Percentiles rank a stretch among this genome's conserved stretches.
Conservation (phyloP, 108 stramenopile species). For the Cyclostephanos tholiformis region DNA sequence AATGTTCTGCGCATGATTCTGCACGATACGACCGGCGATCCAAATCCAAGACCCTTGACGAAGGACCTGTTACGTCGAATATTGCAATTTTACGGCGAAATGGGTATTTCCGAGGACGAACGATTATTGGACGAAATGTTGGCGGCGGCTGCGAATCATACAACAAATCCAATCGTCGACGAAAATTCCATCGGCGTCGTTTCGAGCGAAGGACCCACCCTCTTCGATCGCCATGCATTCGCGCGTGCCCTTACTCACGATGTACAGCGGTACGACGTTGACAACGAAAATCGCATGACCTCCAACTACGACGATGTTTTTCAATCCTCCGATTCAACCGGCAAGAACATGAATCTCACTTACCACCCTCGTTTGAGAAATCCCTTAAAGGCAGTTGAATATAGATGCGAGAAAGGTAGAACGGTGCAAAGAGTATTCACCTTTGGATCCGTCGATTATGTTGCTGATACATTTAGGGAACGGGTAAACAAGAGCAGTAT, state of each 20-base stretch:
- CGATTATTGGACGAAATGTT: constrained; percentile 60
- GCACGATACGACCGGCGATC: constrained; percentile 49
- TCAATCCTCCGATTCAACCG: constrained; percentile 38
- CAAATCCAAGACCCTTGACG: constrained; percentile 32
- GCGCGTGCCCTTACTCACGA: constrained; percentile 45
- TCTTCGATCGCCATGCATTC: constrained; percentile 38
- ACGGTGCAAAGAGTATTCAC: constrained; percentile 32
- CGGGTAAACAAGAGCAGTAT: constrained; percentile 6
- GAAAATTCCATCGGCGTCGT: not conserved
- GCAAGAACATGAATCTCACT: not conserved
- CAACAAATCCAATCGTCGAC: not conserved
- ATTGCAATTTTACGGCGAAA: constrained; percentile 61
- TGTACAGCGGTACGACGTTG: constrained; percentile 40
- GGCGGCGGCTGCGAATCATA: constrained; percentile 16
- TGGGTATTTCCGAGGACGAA: constrained; percentile 50
- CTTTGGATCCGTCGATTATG: constrained; percentile 42
- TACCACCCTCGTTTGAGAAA: not conserved
- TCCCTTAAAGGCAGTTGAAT: constrained; percentile 1
- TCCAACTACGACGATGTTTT: constrained; percentile 59
- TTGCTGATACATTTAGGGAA: constrained; percentile 47
- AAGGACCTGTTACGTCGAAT: constrained; percentile 38
- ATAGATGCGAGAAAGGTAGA: not conserved
- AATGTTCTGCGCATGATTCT: constrained; percentile 53
- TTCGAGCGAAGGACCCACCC: constrained; percentile 23
- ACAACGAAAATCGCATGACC: constrained; percentile 37